Conservation (phyloP, 2,329 filamentous ascomycete species). For the Botryotinia calthae region DNA sequence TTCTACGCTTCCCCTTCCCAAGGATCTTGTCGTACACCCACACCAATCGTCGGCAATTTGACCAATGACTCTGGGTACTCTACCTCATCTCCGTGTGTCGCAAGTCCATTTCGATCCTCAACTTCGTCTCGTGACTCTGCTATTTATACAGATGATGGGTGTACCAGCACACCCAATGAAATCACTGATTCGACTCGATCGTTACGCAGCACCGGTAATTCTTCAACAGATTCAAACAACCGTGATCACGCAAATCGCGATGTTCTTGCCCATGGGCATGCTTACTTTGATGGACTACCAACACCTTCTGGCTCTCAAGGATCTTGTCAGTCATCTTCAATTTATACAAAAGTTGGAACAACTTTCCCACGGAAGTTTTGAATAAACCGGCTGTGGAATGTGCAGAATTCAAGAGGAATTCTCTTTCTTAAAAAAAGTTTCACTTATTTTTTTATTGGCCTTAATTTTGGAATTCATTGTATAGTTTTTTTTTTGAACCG, state of each 20-base stretch:
- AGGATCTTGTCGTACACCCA: background rate
- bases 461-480: background rate
- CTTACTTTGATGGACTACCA: background rate
- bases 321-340: background rate
- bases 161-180: background rate
- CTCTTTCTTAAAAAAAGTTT: background rate
- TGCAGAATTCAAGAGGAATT: background rate
- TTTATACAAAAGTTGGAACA: background rate
- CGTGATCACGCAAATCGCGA: background rate
- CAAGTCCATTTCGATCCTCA: background rate
- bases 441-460: background rate
- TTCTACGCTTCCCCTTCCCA: slow-evolving; percentile 25
- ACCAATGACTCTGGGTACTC: slow-evolving; percentile 15
- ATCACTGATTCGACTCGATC: background rate
- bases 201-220: background rate
- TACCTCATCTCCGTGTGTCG: background rate
- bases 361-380: background rate
- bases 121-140: slow-evolving; percentile 13
- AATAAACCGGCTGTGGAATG: background rate
- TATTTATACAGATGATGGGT: background rate
- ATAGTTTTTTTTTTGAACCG: background rate
- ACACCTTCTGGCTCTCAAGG: background rate
- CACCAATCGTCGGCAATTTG: background rate
- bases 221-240: background rate
- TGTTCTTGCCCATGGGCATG: background rate